These are phyloP conservation scores for Proliferodiscus dingleyae DNA, from an alignment of 2,329 filamentous ascomycete genomes.

Conservation along the genomic window DNA sequence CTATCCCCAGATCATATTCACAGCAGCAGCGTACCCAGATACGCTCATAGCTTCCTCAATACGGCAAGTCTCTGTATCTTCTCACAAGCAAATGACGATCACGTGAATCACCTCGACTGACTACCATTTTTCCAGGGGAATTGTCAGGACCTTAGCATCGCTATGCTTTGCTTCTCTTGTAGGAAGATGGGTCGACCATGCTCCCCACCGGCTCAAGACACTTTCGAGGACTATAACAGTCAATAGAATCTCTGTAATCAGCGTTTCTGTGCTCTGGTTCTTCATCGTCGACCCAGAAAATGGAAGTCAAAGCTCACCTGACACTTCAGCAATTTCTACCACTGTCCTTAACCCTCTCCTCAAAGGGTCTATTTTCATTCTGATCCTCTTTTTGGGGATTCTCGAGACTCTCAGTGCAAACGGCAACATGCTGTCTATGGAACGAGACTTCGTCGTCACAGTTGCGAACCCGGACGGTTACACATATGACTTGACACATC, in stretches of 20 bases:
- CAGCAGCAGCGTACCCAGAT: constrained; percentile 42
- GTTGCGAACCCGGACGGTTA: constrained; percentile 31
- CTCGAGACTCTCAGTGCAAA: constrained; percentile 38
- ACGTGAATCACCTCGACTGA: constrained; percentile 11
- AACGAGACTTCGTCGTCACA: constrained; percentile 41
- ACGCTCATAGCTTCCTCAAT: constrained; percentile 38
- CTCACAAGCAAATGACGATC: too few species aligned
- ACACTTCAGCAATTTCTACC: neutral
- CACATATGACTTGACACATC: constrained; percentile 36
- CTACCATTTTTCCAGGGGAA: constrained; percentile 25
- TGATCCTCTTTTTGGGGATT: constrained; percentile 36
- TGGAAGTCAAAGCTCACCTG: neutral
- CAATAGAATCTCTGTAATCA: constrained; percentile 38
- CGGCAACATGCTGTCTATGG: constrained; percentile 42
- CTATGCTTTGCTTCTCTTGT: constrained; percentile 39
- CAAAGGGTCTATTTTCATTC: constrained; percentile 32
- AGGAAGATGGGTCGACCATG: constrained; percentile 39
- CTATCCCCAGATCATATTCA: constrained; percentile 44
- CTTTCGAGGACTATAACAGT: constrained; percentile 38
- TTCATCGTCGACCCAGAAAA: constrained; percentile 28
- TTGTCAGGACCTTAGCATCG: constrained; percentile 34
- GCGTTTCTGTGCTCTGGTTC: constrained; percentile 37
- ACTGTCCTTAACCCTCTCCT: neutral
- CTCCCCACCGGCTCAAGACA: constrained; percentile 36
- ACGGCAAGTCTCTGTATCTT: constrained; percentile 35